A percentile compares a stretch with the other conserved stretches of the same genome.
Conservation (phyloP, 2,329 filamentous ascomycete species). For the Monilinia fructicola region DNA sequence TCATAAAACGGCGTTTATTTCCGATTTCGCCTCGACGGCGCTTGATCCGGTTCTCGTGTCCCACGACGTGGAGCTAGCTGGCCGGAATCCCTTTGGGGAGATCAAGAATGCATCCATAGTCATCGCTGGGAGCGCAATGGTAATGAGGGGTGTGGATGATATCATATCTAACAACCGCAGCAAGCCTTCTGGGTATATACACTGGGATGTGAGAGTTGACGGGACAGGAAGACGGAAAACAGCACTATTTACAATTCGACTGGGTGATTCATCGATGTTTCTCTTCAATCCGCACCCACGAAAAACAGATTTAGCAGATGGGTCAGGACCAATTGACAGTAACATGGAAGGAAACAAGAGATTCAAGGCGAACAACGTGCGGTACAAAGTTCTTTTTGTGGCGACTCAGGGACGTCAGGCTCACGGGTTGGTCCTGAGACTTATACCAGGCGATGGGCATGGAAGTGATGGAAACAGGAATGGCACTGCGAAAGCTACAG, state of each 20-base stretch:
- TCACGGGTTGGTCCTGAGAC: neutral
- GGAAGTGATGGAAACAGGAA: neutral
- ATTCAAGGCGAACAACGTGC: neutral
- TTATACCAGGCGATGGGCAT: neutral
- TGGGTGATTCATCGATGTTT: neutral
- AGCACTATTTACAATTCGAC: neutral
- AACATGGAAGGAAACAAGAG: neutral
- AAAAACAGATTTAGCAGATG: neutral
- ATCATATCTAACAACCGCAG: neutral
- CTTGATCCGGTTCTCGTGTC: neutral
- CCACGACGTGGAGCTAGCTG: neutral
- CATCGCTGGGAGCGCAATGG: neutral
- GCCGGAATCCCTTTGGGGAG: neutral
- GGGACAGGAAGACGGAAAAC: neutral
- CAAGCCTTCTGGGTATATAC: neutral
- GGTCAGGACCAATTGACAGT: neutral
- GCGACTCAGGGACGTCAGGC: neutral
- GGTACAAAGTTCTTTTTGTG: neutral
- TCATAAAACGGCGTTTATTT: neutral
- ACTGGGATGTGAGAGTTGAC: neutral
- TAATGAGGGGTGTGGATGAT: neutral
- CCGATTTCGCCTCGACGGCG: neutral
- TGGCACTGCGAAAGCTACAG: neutral
- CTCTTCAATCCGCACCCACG: neutral
- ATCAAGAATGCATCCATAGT: neutral